Evolutionary conservation across 192 early-diverging fungal genomes (phyloP), one percentile per base, ranked within the genome.

Genomic region (Bifiguratus adelaidae): DNA sequence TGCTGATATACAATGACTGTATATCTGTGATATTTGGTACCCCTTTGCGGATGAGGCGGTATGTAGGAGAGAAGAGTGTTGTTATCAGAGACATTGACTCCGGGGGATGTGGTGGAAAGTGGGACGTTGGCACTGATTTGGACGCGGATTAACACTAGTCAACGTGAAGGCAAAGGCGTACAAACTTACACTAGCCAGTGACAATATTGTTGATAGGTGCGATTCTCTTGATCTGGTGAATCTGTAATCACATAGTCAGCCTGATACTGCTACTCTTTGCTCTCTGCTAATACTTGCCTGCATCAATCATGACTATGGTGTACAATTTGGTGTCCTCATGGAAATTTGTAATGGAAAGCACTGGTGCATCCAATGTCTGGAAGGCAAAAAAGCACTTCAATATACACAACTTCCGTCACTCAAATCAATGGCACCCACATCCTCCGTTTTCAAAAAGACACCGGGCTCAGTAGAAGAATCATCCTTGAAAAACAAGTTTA

Each of bases 41-140:
- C 85, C 43, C 76, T 76, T 24, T 80, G 78, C 15, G 85, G 85
- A 50, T 88, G 85, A 46, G 85, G 85, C 34, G 85, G 80, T 7
- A 80, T 44, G 51, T 85, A 88, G 1, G 68, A 53, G 25, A 85
- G 51, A 18, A 76, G 40, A 13, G 69, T 48, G n/a, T n/a, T n/a
- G 25, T 46, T 53, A 16, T 73, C 61, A 11, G 65, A 61, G n/a
- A 47, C 62, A 2, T 62, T 61, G 0, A 70, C 69, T 24, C 41
- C 48, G 18, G 55, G 41, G 55, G 75, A 57, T 30, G 66, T 69
- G 41, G 73, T 74, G 24, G 72, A 78, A 35, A 83, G 55, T 3
- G 76, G 56, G 12, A 88, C 57, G 26, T 88, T 85, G 24, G 77
- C 42, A 26, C 67, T 75, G 50, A 30, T 11, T 13, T 26, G 15